phyloP scores from a whole-genome alignment of 306 rosid genomes.

The Adenanthera pavonina region DNA sequence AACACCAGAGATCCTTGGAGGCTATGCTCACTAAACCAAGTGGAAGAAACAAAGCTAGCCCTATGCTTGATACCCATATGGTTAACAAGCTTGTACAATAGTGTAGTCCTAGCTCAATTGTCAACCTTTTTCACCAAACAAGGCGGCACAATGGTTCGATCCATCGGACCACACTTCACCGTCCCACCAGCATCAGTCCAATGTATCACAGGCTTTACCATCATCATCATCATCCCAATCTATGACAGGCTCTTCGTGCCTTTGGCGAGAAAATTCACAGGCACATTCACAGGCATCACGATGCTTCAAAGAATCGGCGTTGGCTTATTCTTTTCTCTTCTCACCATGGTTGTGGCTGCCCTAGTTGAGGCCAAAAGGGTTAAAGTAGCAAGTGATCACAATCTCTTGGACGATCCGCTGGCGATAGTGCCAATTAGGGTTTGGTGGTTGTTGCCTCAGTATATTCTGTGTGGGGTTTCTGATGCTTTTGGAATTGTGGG shows the following conservation, averaged over 20 bases:
- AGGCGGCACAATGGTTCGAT: background rate
- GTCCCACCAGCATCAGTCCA: slow-evolving; percentile 1
- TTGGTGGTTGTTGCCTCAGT: slow-evolving; percentile 1
- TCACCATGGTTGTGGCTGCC: background rate
- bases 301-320: slow-evolving; percentile 1
- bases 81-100: background rate
- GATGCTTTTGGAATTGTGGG: slow-evolving; percentile 6
- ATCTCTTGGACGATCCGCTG: background rate
- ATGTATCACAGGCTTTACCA: background rate
- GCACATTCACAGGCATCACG: background rate
- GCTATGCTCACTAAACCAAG: slow-evolving; percentile 51
- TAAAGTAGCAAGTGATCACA: background rate
- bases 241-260: background rate
- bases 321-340: background rate
- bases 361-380: background rate
- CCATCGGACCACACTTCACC: background rate
- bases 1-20: slow-evolving; percentile 50
- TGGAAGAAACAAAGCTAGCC: slow-evolving; percentile 56
- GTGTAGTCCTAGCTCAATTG: background rate
- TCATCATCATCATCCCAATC: background rate
- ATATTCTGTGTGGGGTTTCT: background rate
- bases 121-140: slow-evolving; percentile 10
- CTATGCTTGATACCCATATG: slow-evolving; percentile 41
- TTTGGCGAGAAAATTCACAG: background rate
- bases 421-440: background rate